phyloP scores from a whole-genome alignment of 2,329 filamentous ascomycete species.

The Arthrobotrys entomopaga region DNA sequence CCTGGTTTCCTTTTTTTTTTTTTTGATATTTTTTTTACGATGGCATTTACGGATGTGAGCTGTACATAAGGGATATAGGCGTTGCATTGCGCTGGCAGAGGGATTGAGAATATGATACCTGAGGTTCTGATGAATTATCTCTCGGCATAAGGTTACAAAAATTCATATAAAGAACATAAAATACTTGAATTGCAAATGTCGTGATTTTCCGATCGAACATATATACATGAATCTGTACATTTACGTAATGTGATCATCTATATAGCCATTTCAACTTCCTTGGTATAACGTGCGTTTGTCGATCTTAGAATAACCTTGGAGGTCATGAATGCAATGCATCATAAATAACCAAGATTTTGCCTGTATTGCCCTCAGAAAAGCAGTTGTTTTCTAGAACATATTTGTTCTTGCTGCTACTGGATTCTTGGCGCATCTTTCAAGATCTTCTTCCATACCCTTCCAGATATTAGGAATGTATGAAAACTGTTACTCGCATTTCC shows the following conservation, averaged over 20 bases:
- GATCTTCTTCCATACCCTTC: slow-evolving; percentile 18
- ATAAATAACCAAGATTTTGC: too few relatives aligned
- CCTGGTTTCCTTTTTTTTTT: slow-evolving; percentile 11
- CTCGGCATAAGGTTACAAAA: too few relatives aligned
- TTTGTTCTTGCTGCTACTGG: too few relatives aligned
- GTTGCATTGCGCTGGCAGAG: slow-evolving; percentile 41
- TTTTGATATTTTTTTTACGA: slow-evolving; percentile 28
- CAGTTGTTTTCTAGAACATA: too few relatives aligned
- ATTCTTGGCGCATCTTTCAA: background rate
- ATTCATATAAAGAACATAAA: too few relatives aligned
- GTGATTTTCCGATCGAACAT: background rate
- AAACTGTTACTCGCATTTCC: slow-evolving; percentile 5
- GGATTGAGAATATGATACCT: slow-evolving; percentile 53
- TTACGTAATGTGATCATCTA: too few relatives aligned
- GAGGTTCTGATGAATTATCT: slow-evolving; percentile 9
- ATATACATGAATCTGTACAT: too few relatives aligned
- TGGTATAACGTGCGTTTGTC: too few relatives aligned
- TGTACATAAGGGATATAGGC: slow-evolving; percentile 51
- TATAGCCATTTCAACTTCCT: too few relatives aligned
- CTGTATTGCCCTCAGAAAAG: too few relatives aligned
- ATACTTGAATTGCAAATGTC: background rate
- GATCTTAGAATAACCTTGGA: too few relatives aligned
- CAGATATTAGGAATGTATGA: background rate
- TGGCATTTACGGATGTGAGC: slow-evolving; percentile 47
- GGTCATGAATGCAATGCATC: too few relatives aligned